Evolutionary conservation across 495 filamentous ascomycete genomes (phyloP), one percentile per base, ranked within the genome.

Genomic region (Daldinia childiae): DNA sequence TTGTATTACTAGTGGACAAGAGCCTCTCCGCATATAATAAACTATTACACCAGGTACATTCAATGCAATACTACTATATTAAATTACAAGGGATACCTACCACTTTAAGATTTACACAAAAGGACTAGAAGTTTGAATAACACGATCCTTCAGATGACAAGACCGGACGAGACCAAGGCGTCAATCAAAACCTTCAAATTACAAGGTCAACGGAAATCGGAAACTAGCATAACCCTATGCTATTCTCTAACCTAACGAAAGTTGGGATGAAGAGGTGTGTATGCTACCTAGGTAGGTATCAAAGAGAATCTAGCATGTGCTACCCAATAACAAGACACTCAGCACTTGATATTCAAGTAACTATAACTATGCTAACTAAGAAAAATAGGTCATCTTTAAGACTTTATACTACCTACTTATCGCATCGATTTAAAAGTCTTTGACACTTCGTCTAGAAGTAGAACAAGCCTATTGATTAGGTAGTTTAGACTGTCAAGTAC

Each of bases 71-170:
- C 17, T 52, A 38, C 29, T 15, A 29, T 17, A 54, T 54, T 48
- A 54, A 27, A 54, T 54, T 30, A 26, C 27, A 60, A 56, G n/a
- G 9, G 24, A 71, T 52, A 66, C 58, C 68, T 66, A 30, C 63
- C 58, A 43, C 36, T 67, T 52, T 39, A 21, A 55, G 54, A 34
- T 41, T 54, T 69, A 50, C 30, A 39, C 14, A 60, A 45, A 48
- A 41, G 24, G 9, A 24, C n/a, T 27, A 27, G 38, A 57, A 21
- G 54, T 24, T 36, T 21, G 17, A 30, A 58, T 50, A 64, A 41
- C 39, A 9, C 9, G 52, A 67, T 72, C 64, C 64, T 67, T 59
- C 45, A 34, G 29, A 9, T 19, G 29, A 30, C 30, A 2, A 57
- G 54, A 57, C 66, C 30, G 30, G 14, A 56, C 29, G 32, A 60